Conservation (phyloP, 1,284 basidiomycete genomes). For the Veloporphyrellus conicus region DNA sequence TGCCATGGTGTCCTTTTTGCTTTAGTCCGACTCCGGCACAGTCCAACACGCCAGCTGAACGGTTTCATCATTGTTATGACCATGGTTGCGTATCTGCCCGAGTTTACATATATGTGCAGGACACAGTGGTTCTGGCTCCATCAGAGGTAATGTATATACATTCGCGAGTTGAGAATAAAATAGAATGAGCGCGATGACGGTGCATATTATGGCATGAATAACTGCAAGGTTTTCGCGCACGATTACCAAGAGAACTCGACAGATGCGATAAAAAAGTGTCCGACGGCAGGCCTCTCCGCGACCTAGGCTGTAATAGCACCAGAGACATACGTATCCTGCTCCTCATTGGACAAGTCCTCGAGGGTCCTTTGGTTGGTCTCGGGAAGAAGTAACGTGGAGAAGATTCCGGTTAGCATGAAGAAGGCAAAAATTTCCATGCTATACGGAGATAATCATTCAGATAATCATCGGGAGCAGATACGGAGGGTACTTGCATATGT, state of each 20-base stretch:
- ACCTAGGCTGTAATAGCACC: constrained; percentile 18
- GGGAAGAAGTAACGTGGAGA: constrained; percentile 56
- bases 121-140: background rate
- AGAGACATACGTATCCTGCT: constrained; percentile 46
- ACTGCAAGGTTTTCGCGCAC: background rate
- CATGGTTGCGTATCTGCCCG: background rate
- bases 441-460: background rate
- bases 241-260: background rate
- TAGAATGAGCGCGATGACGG: background rate
- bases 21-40: no score
- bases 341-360: constrained; percentile 55
- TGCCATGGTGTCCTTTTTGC: no score
- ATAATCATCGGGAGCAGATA: background rate
- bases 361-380: constrained; percentile 58
- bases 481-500: constrained; percentile 34
- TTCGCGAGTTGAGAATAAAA: background rate
- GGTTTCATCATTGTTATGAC: background rate
- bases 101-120: background rate
- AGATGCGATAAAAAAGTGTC: background rate
- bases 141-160: background rate
- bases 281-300: background rate
- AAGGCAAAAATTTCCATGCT: constrained; percentile 51
- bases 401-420: constrained; percentile 59
- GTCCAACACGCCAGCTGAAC: no score
- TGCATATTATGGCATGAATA: constrained; percentile 8